phyloP scores from a whole-genome alignment of 371 early-diverging fungal species.

The Rhizopus stolonifer region DNA sequence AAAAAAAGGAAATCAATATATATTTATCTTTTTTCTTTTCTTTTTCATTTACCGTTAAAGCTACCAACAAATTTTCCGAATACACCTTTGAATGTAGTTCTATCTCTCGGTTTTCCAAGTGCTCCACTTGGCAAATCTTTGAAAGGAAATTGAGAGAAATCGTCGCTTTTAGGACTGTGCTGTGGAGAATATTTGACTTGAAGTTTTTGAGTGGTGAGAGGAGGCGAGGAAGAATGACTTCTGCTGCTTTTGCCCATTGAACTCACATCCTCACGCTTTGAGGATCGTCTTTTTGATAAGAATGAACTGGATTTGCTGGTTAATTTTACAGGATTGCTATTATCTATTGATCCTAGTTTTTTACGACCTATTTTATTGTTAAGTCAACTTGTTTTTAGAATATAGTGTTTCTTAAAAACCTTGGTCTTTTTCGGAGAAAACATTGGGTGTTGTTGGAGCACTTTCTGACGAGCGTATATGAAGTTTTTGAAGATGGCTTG shows the following conservation, averaged over 20 bases:
- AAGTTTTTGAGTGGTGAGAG: conserved; percentile 12
- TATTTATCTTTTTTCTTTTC: too few species aligned
- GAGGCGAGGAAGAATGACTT: conserved; percentile 28
- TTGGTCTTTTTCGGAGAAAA: conserved; percentile 28
- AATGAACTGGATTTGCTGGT: conserved; percentile 18
- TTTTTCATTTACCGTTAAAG: conserved; percentile 44
- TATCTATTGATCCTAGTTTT: conserved; percentile 3
- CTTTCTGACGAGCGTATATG: conserved; percentile 35
- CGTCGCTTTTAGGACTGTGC: conserved; percentile 28
- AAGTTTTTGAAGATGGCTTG: conserved; percentile 45
- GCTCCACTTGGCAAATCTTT: conserved; percentile 28
- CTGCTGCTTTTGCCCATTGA: conserved; percentile 15
- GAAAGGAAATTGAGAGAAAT: conserved; percentile 16
- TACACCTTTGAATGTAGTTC: conserved; percentile 65
- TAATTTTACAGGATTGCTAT: conserved; percentile 10
- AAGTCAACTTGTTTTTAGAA: neutral
- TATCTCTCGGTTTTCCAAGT: conserved; percentile 44
- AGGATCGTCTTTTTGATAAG: conserved; percentile 33
- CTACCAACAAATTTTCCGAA: conserved; percentile 65
- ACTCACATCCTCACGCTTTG: conserved; percentile 31
- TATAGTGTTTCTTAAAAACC: neutral
- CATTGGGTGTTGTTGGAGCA: conserved; percentile 25
- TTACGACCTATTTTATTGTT: neutral
- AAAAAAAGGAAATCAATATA: neutral
- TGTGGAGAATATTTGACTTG: conserved; percentile 18